Conservation (phyloP, 2,329 filamentous ascomycete species). For the Fusarium oligoseptatum region DNA sequence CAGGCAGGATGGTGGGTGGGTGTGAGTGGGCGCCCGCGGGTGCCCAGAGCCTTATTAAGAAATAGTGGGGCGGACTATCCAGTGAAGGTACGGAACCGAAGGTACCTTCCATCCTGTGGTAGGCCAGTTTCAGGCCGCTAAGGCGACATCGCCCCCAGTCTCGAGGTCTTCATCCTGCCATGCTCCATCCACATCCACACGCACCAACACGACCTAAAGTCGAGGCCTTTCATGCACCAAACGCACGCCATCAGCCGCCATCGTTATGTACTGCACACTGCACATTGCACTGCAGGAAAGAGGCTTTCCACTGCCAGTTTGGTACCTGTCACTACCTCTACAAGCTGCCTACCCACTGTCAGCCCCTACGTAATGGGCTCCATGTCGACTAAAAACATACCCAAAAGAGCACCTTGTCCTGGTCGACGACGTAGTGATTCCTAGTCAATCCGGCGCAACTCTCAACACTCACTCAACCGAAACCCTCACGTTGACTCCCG, state of each 20-base stretch:
- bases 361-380: not conserved
- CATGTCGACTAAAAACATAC: not conserved
- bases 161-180: conserved; percentile 26
- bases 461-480: conserved; percentile 8
- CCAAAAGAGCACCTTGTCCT: not conserved
- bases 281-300: not conserved
- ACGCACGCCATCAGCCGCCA: conserved; percentile 36
- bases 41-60: conserved; percentile 31
- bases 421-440: not conserved
- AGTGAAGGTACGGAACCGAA: conserved; percentile 11
- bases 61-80: conserved; percentile 33
- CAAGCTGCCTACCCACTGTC: not conserved
- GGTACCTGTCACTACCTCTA: conserved; percentile 15
- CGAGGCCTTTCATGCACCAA: conserved; percentile 35
- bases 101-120: conserved; percentile 25
- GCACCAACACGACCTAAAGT: conserved; percentile 34
- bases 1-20: conserved; percentile 31
- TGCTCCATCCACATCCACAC: conserved; percentile 13
- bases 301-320: conserved; percentile 8
- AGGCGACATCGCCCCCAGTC: conserved; percentile 17
- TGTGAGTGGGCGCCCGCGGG: conserved; percentile 19
- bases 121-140: conserved; percentile 38
- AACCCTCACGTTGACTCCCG: conserved; percentile 18
- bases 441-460: not conserved
- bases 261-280: not conserved